Conservation (phyloP, 768 basidiomycete genomes). For the Strobilomyces echinocephalus region DNA sequence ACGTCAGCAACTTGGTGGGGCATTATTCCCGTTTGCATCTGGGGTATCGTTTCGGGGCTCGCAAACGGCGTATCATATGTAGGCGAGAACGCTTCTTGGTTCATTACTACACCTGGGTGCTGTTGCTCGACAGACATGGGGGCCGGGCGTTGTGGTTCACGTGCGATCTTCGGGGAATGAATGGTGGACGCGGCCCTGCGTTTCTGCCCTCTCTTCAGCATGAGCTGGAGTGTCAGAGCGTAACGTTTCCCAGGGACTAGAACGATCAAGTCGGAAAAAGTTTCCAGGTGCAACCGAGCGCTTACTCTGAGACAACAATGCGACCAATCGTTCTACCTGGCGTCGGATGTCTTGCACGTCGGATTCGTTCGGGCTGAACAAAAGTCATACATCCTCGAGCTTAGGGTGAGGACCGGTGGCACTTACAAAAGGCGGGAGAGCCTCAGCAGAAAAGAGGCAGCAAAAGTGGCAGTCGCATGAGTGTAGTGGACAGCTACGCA, state of each 20-base stretch:
- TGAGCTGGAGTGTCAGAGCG: constrained; percentile 82
- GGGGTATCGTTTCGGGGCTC: constrained; percentile 29
- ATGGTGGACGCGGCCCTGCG: constrained; percentile 51
- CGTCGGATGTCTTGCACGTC: constrained; percentile 67
- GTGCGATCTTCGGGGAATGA: constrained; percentile 55
- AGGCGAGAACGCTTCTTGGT: constrained; percentile 51
- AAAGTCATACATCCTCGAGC: background rate
- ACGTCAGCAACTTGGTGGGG: constrained; percentile 33
- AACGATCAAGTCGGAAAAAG: constrained; percentile 6
- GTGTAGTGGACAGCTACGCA: constrained; percentile 77
- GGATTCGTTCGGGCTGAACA: constrained; percentile 74
- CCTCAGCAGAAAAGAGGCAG: constrained; percentile 84
- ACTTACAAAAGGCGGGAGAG: constrained; percentile 83
- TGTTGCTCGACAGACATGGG: constrained; percentile 45
- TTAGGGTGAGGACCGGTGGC: background rate
- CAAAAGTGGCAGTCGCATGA: constrained; percentile 91
- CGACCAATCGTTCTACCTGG: constrained; percentile 74
- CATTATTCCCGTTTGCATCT: constrained; percentile 29
- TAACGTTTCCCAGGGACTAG: constrained; percentile 91
- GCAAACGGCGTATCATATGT: constrained; percentile 47
- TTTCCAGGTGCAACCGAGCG: constrained; percentile 2
- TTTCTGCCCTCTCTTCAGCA: constrained; percentile 74
- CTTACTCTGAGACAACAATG: constrained; percentile 75
- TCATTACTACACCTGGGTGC: constrained; percentile 31
- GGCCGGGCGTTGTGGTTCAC: constrained; percentile 49